Percentiles rank a stretch among this genome's conserved stretches.
These are phyloP conservation scores for Histomonas meleagridis DNA, from an alignment of 208 protist species.

Conservation along the genomic window DNA sequence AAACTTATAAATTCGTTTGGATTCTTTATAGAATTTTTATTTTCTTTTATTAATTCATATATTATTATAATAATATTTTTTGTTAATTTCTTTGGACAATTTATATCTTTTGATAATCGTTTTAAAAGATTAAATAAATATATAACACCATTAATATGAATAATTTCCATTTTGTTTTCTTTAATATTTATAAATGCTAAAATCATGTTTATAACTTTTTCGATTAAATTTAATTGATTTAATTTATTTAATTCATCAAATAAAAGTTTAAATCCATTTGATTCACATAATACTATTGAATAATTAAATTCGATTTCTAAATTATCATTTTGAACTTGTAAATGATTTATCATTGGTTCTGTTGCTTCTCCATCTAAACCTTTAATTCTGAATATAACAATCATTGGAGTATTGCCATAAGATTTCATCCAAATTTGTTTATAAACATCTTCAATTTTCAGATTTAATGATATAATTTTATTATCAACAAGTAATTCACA, in stretches of 20 bases:
- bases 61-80: too few relatives aligned
- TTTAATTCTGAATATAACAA: conserved; percentile 13
- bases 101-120: too few relatives aligned
- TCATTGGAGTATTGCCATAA: not conserved
- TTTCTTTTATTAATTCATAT: too few relatives aligned
- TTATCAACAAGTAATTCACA: not conserved
- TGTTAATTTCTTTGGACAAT: not conserved
- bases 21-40: too few relatives aligned
- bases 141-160: not conserved
- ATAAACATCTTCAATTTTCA: conserved; percentile 27
- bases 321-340: not conserved
- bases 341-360: conserved; percentile 14
- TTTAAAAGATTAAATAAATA: not conserved
- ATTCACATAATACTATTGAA: not conserved
- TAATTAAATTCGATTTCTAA: not conserved
- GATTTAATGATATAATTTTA: not conserved
- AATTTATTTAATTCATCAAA: not conserved
- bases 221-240: not conserved
- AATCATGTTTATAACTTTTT: not conserved
- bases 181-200: not conserved
- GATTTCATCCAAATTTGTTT: not conserved
- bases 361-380: not conserved
- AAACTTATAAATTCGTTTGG: too few relatives aligned
- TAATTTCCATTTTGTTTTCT: not conserved
- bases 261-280: not conserved